Evolutionary conservation across 495 filamentous ascomycete genomes (phyloP), one percentile per base, ranked within the genome.

Genomic region (Hypoxylon cercidicola): DNA sequence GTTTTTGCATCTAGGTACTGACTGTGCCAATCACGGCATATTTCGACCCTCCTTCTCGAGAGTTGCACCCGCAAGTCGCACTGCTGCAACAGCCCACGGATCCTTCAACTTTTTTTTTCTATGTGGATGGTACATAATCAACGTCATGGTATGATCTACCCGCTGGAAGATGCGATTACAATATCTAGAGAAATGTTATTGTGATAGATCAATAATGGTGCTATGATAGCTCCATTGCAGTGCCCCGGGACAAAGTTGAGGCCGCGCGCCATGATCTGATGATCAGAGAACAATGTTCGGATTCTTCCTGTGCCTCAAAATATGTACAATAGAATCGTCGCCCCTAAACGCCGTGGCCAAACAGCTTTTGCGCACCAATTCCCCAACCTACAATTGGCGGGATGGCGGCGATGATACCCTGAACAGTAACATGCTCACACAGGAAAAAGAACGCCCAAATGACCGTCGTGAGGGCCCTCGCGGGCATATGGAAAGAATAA

Each of bases 301-400:
- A 25, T 49, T 20, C 39, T 41, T 30, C 35, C 60, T 60, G 55
- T 68, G 30, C 30, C 30, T 32, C 9, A 12, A 64, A 59, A 68
- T 68, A 68, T 68, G 54, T 68, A 68, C 65, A 68, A 25, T 18
- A 41, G 45, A 63, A 64, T 47, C 50, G 20, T 55, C 60, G 43
- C 35, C 37, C 44, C 41, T 19, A 30, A 60, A 41, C 47, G 53
- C 57, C 64, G 46, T 30, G 60, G 50, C 49, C 35, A 45, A 60
- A 51, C 8, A 25, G 15, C 15, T 32, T 37, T 37, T 34, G 21
- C 57, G 49, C 43, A 25, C 9, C n/a, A 46, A 28, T 19, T 12
- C 1, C 44, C 44, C 3, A 46, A n/a, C 1, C 40, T 9, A 43
- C 20, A 9, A 58, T 46, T 53, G 30, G 39, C 23, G 6, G 30